Percentiles rank a stretch among this genome's conserved stretches.
phyloP scores from a whole-genome alignment of 1,284 basidiomycete species.

The Ceraceosorus guamensis region DNA sequence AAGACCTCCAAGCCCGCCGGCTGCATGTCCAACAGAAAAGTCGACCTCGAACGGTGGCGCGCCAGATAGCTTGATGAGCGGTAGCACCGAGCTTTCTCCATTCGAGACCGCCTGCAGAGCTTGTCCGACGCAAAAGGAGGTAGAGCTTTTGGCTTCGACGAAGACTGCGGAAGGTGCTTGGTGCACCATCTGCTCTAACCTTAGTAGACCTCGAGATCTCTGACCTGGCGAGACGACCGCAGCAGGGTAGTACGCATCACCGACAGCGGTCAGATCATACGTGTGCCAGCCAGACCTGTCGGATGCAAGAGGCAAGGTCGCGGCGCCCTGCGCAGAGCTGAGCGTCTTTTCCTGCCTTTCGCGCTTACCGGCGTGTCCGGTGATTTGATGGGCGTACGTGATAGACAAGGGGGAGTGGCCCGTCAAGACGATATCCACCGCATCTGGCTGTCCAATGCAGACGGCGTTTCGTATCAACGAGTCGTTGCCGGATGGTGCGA shows the following conservation, averaged over 20 bases:
- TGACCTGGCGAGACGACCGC: too few relatives aligned
- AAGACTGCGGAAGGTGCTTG: slow-evolving; percentile 27
- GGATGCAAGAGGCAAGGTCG: slow-evolving; percentile 76
- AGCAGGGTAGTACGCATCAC: slow-evolving; percentile 63
- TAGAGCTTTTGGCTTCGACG: not conserved
- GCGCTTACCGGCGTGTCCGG: slow-evolving; percentile 26
- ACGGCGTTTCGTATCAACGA: slow-evolving; percentile 60
- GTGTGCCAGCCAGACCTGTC: slow-evolving; percentile 70
- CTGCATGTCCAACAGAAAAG: slow-evolving; percentile 49
- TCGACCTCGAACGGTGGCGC: slow-evolving; percentile 78
- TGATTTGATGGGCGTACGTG: slow-evolving; percentile 26
- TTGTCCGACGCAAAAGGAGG: slow-evolving; percentile 56
- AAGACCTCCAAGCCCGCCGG: too few relatives aligned
- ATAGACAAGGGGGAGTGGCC: slow-evolving; percentile 53
- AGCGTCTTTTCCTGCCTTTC: slow-evolving; percentile 53
- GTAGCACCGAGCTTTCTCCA: slow-evolving; percentile 6
- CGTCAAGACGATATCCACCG: slow-evolving; percentile 69
- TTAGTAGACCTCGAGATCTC: slow-evolving; percentile 21
- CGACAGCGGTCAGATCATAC: slow-evolving; percentile 80
- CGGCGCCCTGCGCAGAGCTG: slow-evolving; percentile 73
- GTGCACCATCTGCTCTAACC: slow-evolving; percentile 36
- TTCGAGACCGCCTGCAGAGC: slow-evolving; percentile 10
- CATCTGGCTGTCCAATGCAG: slow-evolving; percentile 70
- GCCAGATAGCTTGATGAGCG: slow-evolving; percentile 56
- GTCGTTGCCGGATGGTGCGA: slow-evolving; percentile 24